Evolutionary conservation across 768 basidiomycete genomes (phyloP).

Genomic region (Exidia glandulosa): DNA sequence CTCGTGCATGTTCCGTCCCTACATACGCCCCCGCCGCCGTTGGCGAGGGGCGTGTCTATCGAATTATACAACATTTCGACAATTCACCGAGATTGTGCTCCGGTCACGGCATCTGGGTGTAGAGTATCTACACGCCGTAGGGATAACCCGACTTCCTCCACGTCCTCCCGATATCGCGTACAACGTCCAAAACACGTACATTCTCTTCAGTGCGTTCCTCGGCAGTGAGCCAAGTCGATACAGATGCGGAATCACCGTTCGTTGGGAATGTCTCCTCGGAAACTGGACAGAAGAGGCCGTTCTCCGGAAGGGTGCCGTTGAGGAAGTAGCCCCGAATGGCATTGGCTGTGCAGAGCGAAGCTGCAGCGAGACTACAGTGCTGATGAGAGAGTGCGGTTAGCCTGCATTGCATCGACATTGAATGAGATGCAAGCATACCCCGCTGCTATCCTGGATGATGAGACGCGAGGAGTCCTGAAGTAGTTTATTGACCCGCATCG

Average conservation of each 20-base stretch:
- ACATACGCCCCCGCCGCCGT: too few relatives aligned
- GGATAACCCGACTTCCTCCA: too few relatives aligned
- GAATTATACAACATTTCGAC: too few relatives aligned
- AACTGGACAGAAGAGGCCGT: conserved; percentile 13
- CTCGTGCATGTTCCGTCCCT: too few relatives aligned
- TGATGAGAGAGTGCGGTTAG: neutral
- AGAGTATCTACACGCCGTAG: too few relatives aligned
- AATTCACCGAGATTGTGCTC: too few relatives aligned
- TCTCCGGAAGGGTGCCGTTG: conserved; percentile 16
- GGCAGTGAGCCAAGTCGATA: neutral
- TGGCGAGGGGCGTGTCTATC: too few relatives aligned
- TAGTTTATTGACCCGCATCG: conserved; percentile 11
- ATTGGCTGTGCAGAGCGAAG: conserved; percentile 16
- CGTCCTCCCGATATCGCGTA: too few relatives aligned
- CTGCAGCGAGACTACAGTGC: conserved; percentile 14
- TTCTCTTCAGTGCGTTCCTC: neutral
- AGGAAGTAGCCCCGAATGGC: conserved; percentile 15
- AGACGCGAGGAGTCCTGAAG: conserved; percentile 15
- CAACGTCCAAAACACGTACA: too few relatives aligned
- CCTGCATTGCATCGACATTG: neutral
- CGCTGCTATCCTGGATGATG: conserved; percentile 19
- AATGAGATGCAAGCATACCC: conserved; percentile 10
- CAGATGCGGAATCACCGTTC: neutral
- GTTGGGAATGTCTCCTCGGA: conserved; percentile 15
- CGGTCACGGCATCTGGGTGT: too few relatives aligned